These are phyloP conservation scores for Colletotrichum sp. DNA, from an alignment of 2,329 filamentous ascomycete genomes.

Conservation along the genomic window DNA sequence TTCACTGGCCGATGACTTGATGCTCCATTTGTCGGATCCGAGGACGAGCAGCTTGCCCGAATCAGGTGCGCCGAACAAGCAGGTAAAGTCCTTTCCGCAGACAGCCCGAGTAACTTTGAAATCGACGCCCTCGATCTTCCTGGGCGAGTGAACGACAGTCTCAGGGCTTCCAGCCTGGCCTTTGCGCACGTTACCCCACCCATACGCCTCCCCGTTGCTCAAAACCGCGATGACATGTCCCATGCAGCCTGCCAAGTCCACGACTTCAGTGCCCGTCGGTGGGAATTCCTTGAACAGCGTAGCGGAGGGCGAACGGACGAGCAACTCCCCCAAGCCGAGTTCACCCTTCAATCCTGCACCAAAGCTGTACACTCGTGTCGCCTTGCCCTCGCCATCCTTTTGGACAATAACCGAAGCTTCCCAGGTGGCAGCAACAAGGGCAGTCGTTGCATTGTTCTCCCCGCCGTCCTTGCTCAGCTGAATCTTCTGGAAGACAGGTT, in stretches of 20 bases:
- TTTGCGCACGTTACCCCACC: slow-evolving; percentile 88
- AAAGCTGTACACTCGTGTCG: slow-evolving; percentile 62
- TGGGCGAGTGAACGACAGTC: slow-evolving; percentile 61
- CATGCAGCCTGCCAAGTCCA: slow-evolving; percentile 75
- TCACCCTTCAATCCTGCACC: slow-evolving; percentile 76
- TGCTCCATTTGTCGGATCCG: slow-evolving; percentile 76
- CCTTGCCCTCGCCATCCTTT: slow-evolving; percentile 45
- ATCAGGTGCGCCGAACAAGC: slow-evolving; percentile 62
- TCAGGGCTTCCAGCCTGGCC: slow-evolving; percentile 75
- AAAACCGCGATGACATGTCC: slow-evolving; percentile 79
- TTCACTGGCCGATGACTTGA: slow-evolving; percentile 63
- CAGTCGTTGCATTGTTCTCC: slow-evolving; percentile 28
- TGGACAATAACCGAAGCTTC: slow-evolving; percentile 70
- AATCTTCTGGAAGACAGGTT: slow-evolving; percentile 44
- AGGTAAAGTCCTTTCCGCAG: slow-evolving; percentile 88
- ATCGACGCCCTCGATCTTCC: slow-evolving; percentile 59
- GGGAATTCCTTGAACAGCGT: slow-evolving; percentile 67
- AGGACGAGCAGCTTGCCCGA: slow-evolving; percentile 70
- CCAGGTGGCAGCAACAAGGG: slow-evolving; percentile 77
- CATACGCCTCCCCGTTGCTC: slow-evolving; percentile 77
- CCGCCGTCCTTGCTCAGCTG: slow-evolving; percentile 35
- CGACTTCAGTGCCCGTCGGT: slow-evolving; percentile 60
- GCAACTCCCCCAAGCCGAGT: slow-evolving; percentile 65
- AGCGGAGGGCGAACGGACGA: slow-evolving; percentile 53
- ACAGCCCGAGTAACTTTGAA: slow-evolving; percentile 73